Evolutionary conservation across 73 alveolate species (phyloP), one percentile per base, ranked within the genome.

Genomic region (Paramecium pentaurelia): DNA sequence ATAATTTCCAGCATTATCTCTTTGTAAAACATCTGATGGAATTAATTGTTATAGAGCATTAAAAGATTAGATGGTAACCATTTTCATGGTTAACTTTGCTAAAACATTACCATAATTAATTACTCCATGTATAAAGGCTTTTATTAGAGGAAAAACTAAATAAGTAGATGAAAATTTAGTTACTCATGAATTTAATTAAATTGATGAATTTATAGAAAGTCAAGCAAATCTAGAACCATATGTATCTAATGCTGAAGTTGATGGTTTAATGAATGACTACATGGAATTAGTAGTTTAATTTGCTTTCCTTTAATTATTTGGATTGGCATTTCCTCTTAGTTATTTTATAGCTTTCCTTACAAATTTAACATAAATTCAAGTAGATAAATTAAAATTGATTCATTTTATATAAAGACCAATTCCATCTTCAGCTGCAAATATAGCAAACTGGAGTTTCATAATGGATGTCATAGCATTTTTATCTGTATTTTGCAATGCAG

Each of bases 251-350:
- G 47, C 92, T 9, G 96, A 92, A 83, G 70, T 47, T 9, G 96
- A 93, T 92, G 96, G 96, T 12, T 49, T 95, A 18, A 70, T 93
- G 58, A 94, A 86, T 16, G 96, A 93, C 34, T 93, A 92, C 59
- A 60, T 93, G 93, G 96, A 93, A 92, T 45, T 93, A 27, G 64
- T 92, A 12, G 92, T 93, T 2, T 37, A 92, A 34, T 93, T 92
- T 77, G 95, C 94, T 7, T 93, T 86, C 77, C 58, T 93, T 1
- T 25, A 92, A 54, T 27, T 93, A 6, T 93, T 93, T 71, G 92
- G 95, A 12, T 42, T 93, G 6, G 96, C 96, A 54, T 93, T 93
- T 60, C 96, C 96, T 8, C 47, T 92, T 9, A 77, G 95, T 25
- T 73, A 71, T 42, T 60, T 92, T 38, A 60, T 93, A 28, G 93